A percentile compares a stretch with the other conserved stretches of the same genome.
Evolutionary conservation across 2,329 filamentous ascomycete species (phyloP).

Genomic region (Trichophaea hybrida): DNA sequence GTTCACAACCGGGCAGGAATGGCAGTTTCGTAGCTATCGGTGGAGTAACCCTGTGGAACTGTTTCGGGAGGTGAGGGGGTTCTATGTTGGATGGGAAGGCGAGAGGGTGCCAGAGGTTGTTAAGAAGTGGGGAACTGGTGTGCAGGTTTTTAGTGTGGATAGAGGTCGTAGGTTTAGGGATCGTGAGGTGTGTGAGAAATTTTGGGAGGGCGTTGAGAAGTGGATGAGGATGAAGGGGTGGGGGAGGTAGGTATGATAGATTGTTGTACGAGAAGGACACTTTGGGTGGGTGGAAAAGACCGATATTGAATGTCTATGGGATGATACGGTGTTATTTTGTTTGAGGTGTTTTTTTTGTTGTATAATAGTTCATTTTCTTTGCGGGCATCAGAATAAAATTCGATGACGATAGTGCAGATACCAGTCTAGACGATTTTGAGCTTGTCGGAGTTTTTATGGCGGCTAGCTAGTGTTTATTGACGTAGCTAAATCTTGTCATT

Average conservation of each 20-base stretch:
- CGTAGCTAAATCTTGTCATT: too few relatives aligned
- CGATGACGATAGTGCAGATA: too few relatives aligned
- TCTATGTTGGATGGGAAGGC: slow-evolving; percentile 84
- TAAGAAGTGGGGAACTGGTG: slow-evolving; percentile 70
- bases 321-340: too few relatives aligned
- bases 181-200: slow-evolving; percentile 77
- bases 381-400: too few relatives aligned
- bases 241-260: slow-evolving; percentile 29
- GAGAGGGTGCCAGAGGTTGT: slow-evolving; percentile 67
- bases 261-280: too few relatives aligned
- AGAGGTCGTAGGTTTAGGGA: slow-evolving; percentile 79
- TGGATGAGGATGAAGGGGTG: slow-evolving; percentile 79
- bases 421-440: too few relatives aligned
- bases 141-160: slow-evolving; percentile 67
- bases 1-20: slow-evolving; percentile 92
- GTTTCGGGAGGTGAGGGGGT: slow-evolving; percentile 72
- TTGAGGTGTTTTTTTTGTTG: too few relatives aligned
- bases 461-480: too few relatives aligned
- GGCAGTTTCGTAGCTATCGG: slow-evolving; percentile 98
- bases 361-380: too few relatives aligned
- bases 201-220: slow-evolving; percentile 79
- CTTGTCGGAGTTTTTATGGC: too few relatives aligned
- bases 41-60: slow-evolving; percentile 81
- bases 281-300: too few relatives aligned
- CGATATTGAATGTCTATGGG: too few relatives aligned